These are phyloP conservation scores for Penicillium sp. DNA, from an alignment of 2,329 filamentous ascomycete species.

Conservation along the genomic window DNA sequence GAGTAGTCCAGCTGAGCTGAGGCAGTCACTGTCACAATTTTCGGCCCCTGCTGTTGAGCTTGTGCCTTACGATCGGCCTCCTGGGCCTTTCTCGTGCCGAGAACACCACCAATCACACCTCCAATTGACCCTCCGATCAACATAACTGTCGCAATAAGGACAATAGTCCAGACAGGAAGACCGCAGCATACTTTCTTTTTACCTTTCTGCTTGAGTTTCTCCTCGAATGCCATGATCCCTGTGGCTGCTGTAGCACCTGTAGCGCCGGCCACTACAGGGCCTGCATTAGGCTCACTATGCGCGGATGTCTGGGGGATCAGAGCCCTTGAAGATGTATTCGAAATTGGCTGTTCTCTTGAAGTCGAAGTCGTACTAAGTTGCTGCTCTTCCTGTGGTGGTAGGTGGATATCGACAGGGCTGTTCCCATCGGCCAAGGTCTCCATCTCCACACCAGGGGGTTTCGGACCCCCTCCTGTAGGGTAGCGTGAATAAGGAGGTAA, in stretches of 20 bases:
- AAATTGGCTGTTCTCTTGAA: slow-evolving; percentile 27
- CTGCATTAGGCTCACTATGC: slow-evolving; percentile 15
- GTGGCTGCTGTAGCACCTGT: slow-evolving; percentile 12
- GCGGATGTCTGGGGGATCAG: slow-evolving; percentile 19
- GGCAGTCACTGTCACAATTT: slow-evolving; percentile 49
- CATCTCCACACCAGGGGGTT: slow-evolving; percentile 47
- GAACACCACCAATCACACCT: slow-evolving; percentile 55
- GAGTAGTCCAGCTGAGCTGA: slow-evolving; percentile 53
- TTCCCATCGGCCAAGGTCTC: slow-evolving; percentile 14
- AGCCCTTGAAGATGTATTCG: slow-evolving; percentile 34
- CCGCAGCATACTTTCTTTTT: slow-evolving; percentile 49
- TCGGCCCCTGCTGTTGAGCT: slow-evolving; percentile 18
- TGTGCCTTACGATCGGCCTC: slow-evolving; percentile 25
- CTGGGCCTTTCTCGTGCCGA: slow-evolving; percentile 46
- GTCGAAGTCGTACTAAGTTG: slow-evolving; percentile 39
- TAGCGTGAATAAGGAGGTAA: slow-evolving; percentile 89
- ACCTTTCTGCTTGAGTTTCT: slow-evolving; percentile 47
- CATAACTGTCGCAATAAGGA: slow-evolving; percentile 47
- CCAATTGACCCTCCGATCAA: slow-evolving; percentile 53
- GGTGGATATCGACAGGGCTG: slow-evolving; percentile 35
- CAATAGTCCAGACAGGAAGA: slow-evolving; percentile 53
- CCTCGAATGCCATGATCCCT: slow-evolving; percentile 42
- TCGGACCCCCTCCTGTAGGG: slow-evolving; percentile 69
- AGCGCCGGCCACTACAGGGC: slow-evolving; percentile 1
- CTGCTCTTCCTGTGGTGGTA: slow-evolving; percentile 48